A percentile compares a stretch with the other conserved stretches of the same genome.
These are phyloP conservation scores for Solanum tarijense DNA, from an alignment of 257 asterid species.

Conservation along the genomic window DNA sequence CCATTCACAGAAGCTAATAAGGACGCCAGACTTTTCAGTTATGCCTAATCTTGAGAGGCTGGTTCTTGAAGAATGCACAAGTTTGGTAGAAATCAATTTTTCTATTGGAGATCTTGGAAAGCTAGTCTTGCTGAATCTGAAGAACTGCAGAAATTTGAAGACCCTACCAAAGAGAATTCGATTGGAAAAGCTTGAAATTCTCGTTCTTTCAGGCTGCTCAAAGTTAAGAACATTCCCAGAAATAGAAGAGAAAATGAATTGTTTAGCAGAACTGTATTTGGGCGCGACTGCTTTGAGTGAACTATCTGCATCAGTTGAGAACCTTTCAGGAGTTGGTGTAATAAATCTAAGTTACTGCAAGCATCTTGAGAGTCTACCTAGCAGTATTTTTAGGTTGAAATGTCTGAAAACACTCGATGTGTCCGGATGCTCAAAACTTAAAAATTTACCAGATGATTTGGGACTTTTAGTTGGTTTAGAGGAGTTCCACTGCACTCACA, in stretches of 20 bases:
- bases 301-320: background rate
- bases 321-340: background rate
- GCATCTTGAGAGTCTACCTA: background rate
- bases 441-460: too few relatives aligned
- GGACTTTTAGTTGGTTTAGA: too few relatives aligned
- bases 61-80: constrained; percentile 2
- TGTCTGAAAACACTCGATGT: too few relatives aligned
- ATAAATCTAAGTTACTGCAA: constrained; percentile 1
- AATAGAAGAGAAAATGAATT: background rate
- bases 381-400: background rate
- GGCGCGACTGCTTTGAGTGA: background rate
- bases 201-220: constrained; percentile 1
- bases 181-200: background rate
- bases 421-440: too few relatives aligned
- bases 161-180: background rate
- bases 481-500: too few relatives aligned
- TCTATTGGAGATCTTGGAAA: background rate
- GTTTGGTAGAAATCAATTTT: background rate
- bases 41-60: constrained; percentile 10
- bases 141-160: background rate
- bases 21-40: constrained; percentile 3
- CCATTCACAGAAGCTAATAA: constrained; percentile 6
- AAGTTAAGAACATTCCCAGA: constrained; percentile 3
- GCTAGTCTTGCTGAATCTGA: background rate
- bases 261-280: background rate